Evolutionary conservation across 2,329 filamentous ascomycete species (phyloP).

Genomic region (Trichophyton verrucosum): DNA sequence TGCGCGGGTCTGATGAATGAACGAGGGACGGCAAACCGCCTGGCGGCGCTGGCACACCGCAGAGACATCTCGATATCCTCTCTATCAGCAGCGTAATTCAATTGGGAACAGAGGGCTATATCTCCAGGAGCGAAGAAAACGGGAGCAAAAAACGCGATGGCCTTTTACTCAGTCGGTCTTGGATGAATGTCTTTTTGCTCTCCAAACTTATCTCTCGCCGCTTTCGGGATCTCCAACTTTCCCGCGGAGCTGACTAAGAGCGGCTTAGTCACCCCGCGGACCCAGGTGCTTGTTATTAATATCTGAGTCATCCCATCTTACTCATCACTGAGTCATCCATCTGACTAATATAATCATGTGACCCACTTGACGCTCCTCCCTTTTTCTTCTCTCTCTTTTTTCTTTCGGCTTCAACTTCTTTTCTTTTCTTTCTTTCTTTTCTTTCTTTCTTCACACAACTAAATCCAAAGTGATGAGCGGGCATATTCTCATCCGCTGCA

Average conservation of each 20-base stretch:
- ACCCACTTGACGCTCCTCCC: not conserved
- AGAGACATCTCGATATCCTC: not conserved
- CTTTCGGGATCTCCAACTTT: not conserved
- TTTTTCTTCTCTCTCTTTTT: not conserved
- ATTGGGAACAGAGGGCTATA: too few species aligned
- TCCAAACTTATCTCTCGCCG: not conserved
- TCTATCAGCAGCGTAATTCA: not conserved
- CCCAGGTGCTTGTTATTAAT: not conserved
- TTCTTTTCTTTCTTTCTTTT: constrained; percentile 18
- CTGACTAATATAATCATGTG: not conserved
- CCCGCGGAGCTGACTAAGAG: not conserved
- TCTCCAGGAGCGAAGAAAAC: too few species aligned
- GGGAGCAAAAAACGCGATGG: not conserved
- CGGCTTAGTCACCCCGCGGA: not conserved
- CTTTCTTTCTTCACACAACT: constrained; percentile 55
- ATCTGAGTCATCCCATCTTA: not conserved
- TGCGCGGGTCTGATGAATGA: constrained; percentile 9
- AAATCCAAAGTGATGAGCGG: constrained; percentile 68
- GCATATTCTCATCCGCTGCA: constrained; percentile 40
- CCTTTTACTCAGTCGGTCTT: not conserved
- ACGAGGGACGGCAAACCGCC: not conserved
- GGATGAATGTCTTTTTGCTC: not conserved
- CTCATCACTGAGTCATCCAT: not conserved
- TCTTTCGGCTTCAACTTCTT: not conserved
- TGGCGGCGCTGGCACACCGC: constrained; percentile 1